Percentiles rank a stretch among this genome's conserved stretches.
Conservation (phyloP, 2,329 filamentous ascomycete species). For the Falciphora oryzae region DNA sequence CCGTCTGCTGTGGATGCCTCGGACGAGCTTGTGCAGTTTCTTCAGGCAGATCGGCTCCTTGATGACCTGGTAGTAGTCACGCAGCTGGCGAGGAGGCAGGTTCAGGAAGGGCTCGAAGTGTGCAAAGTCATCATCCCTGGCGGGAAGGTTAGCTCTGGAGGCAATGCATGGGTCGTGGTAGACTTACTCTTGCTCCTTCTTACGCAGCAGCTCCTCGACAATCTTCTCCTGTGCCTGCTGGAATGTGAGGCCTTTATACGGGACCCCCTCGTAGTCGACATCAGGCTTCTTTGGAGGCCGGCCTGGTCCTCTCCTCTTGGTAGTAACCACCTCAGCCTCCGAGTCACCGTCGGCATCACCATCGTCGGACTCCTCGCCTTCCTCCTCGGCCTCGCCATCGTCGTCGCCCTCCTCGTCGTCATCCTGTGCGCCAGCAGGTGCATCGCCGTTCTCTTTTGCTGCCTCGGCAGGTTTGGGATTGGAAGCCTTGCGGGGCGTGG, state of each 20-base stretch:
- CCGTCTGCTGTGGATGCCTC: slow-evolving; percentile 64
- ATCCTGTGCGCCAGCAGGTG: slow-evolving; percentile 10
- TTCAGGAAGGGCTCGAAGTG: slow-evolving; percentile 71
- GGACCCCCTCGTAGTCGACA: slow-evolving; percentile 47
- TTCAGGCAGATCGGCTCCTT: slow-evolving; percentile 73
- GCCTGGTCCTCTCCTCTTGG: slow-evolving; percentile 22
- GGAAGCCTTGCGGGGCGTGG: slow-evolving; percentile 11
- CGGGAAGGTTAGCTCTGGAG: slow-evolving; percentile 17
- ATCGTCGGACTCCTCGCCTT: slow-evolving; percentile 19
- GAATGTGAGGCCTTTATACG: slow-evolving; percentile 69
- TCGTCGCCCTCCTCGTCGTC: slow-evolving; percentile 23
- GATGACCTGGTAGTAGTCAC: slow-evolving; percentile 84
- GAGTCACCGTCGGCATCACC: slow-evolving; percentile 15
- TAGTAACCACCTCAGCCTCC: slow-evolving; percentile 13
- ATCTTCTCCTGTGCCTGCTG: slow-evolving; percentile 85
- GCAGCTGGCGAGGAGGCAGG: slow-evolving; percentile 67
- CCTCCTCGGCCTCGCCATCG: slow-evolving; percentile 15
- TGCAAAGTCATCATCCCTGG: slow-evolving; percentile 50
- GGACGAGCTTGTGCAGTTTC: slow-evolving; percentile 69
- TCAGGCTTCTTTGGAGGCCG: slow-evolving; percentile 37
- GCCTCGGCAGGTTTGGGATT: slow-evolving; percentile 11
- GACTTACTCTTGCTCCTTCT: slow-evolving; percentile 57
- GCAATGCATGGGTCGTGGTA: background rate
- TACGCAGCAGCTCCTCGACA: slow-evolving; percentile 66
- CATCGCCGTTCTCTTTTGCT: background rate